Base-by-base conservation (phyloP, 257 asterid genomes). In the Rubia yunnanensis region DNA sequence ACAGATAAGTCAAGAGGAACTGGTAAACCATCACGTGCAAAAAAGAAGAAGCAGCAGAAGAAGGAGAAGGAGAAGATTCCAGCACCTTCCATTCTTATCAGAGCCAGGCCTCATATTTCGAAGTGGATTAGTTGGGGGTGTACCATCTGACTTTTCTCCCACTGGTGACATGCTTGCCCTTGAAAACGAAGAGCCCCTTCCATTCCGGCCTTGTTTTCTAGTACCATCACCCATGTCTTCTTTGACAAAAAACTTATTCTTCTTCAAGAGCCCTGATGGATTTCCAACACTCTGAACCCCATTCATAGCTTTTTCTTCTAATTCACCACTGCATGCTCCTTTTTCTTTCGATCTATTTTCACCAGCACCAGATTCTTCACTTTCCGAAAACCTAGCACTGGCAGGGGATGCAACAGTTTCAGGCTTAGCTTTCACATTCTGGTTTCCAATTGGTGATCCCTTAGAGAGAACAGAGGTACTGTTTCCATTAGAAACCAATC, bases 301-400 rank as follows among this genome's bases (percentile, higher is more conserved):
- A 81, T 74, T 78, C 59, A 76, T 71, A 63, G 72, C 61, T 78
- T 80, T 86, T 67, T 84, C 95, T 76, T 83, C 95, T 55, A 78
- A 48, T 68, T 84, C 92, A 53, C 83, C 72, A 64, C 73, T 73
- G 34, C 79, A 84, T 17, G 67, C 38, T 67, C 77, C 79, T 84
- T 83, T 86, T 58, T 86, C 98, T 70, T 82, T 82, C 35, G 72
- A 68, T 80, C 85, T 82, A 77, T 67, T 82, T 74, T 86, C 97
- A 64, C 86, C 86, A 55, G 92, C 90, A 76, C 97, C 92, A 78
- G 91, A 88, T 76, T 90, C 98, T 80, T 90, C 99, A 81, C 92
- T 83, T 77, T 90, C 98, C 20, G 95, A 86, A 59, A 88, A 77
- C 73, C 89, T 85, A 24, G 83, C 86, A 63, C 88, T 85, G n/a